Conservation (phyloP, 441 rosid species). For the Sinapis alba region DNA sequence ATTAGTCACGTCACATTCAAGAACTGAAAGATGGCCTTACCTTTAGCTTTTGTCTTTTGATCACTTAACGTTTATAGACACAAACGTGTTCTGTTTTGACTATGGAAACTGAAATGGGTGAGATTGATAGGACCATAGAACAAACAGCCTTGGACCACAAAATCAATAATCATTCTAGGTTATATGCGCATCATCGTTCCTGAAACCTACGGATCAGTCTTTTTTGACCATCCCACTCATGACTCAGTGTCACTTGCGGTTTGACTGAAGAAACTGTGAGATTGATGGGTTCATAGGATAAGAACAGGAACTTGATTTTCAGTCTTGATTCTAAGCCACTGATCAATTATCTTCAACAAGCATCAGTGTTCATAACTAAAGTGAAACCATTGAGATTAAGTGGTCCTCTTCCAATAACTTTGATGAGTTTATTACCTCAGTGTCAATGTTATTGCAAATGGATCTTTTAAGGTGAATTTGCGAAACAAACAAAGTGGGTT, state of each 20-base stretch:
- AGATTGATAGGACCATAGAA: background rate
- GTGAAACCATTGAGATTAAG: conserved; percentile 1
- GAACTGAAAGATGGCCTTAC: conserved; percentile 15
- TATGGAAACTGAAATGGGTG: conserved; percentile 9
- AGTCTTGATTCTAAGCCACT: background rate
- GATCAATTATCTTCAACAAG: background rate
- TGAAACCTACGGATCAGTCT: background rate
- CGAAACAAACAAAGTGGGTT: background rate
- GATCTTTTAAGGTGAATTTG: background rate
- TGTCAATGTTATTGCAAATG: background rate
- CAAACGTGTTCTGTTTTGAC: conserved; percentile 20
- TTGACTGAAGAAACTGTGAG: conserved; percentile 11
- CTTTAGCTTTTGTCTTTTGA: background rate
- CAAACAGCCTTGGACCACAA: background rate
- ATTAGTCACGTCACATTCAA: background rate
- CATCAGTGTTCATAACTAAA: background rate
- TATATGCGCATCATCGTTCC: background rate
- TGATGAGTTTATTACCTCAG: background rate
- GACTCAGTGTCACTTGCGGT: background rate
- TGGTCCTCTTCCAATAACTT: conserved; percentile 20
- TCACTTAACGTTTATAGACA: background rate
- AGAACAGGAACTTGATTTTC: conserved; percentile 1
- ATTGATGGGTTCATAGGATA: conserved; percentile 2
- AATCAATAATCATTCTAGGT: background rate
- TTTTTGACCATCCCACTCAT: conserved; percentile 28